Evolutionary conservation across 2,329 filamentous ascomycete species (phyloP).

Genomic region (Orbilia blumenaviensis): DNA sequence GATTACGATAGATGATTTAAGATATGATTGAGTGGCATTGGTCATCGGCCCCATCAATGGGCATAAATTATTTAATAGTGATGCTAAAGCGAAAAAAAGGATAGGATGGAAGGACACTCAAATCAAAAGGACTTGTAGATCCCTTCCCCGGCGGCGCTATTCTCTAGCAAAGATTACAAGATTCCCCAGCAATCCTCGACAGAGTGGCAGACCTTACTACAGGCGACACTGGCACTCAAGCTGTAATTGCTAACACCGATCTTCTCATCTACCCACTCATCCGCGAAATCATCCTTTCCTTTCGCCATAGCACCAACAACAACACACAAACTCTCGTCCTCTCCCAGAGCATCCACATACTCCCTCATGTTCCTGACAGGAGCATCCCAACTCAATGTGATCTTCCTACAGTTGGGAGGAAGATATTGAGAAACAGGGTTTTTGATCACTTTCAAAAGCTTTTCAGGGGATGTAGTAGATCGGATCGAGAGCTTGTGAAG

Average conservation of each 20-base stretch:
- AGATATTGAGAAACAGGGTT: conserved; percentile 98
- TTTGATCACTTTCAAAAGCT: conserved; percentile 95
- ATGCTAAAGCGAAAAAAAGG: background rate
- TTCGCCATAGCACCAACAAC: conserved; percentile 99
- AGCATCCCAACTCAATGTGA: conserved; percentile 94
- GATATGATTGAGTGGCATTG: background rate
- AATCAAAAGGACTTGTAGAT: too few relatives aligned
- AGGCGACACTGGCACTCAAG: conserved; percentile 94
- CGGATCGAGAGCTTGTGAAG: conserved; percentile 95
- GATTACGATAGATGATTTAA: too few relatives aligned
- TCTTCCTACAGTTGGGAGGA: conserved; percentile 95
- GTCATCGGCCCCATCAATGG: background rate
- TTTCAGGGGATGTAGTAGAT: conserved; percentile 96
- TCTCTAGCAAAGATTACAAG: too few relatives aligned
- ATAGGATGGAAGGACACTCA: background rate
- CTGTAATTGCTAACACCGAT: conserved; percentile 99
- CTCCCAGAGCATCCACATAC: conserved; percentile 80
- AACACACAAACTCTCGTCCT: conserved; percentile 93
- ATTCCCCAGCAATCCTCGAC: conserved; percentile 97
- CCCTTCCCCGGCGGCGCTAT: too few relatives aligned
- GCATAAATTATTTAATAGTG: background rate
- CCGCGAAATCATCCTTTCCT: conserved; percentile 92
- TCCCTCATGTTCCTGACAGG: conserved; percentile 86
- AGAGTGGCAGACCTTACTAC: conserved; percentile 99
- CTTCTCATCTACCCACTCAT: conserved; percentile 92